phyloP scores from a whole-genome alignment of 225 moss, liverwort and hornwort species.

The Asterella californica region DNA sequence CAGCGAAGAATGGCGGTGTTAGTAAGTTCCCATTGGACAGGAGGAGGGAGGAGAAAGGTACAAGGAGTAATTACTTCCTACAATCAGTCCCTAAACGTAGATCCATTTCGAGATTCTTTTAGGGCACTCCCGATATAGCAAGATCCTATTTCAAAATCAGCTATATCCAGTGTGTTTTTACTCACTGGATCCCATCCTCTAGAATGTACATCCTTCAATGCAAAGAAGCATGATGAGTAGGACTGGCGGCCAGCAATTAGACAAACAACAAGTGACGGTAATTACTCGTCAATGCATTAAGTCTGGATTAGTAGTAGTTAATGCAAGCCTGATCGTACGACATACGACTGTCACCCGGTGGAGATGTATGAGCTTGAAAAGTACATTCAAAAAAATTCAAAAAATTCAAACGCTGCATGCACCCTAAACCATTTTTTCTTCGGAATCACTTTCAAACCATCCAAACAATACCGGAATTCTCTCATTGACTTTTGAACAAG shows the following conservation, averaged over 20 bases:
- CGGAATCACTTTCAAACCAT: no score
- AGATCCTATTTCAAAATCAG: not conserved
- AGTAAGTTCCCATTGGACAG: not conserved
- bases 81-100: not conserved
- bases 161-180: no score
- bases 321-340: no score
- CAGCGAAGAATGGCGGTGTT: not conserved
- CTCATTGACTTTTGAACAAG: no score
- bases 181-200: not conserved
- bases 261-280: no score
- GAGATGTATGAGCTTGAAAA: no score
- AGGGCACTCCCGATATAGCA: not conserved
- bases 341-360: no score
- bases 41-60: not conserved
- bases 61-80: constrained; percentile 1
- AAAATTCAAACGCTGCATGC: no score
- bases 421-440: not conserved
- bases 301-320: no score
- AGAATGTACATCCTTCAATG: not conserved
- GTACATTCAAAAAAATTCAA: no score
- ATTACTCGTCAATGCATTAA: no score
- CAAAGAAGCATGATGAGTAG: not conserved
- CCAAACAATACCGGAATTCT: no score
- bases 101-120: not conserved
- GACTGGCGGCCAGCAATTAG: not conserved